phyloP scores from a whole-genome alignment of 768 basidiomycete species.

The Russula brevipes region DNA sequence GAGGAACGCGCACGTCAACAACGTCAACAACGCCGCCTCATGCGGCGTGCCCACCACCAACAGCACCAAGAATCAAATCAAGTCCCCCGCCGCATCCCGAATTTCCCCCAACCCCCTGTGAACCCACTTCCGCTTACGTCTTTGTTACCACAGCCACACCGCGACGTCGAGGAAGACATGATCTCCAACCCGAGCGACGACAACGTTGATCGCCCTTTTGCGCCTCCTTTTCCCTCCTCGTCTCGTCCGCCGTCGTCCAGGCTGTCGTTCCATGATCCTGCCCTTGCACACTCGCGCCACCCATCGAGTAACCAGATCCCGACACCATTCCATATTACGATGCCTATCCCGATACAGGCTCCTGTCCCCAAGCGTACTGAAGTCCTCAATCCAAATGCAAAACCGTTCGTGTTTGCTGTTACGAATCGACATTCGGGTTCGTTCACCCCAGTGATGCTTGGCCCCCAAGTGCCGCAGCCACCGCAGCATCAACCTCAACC shows the following conservation, averaged over 20 bases:
- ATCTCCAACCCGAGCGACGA: slow-evolving; percentile 88
- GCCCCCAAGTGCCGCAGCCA: slow-evolving; percentile 32
- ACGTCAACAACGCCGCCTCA: slow-evolving; percentile 56
- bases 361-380: slow-evolving; percentile 27
- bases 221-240: neutral
- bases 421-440: slow-evolving; percentile 35
- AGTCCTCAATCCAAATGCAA: slow-evolving; percentile 71
- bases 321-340: slow-evolving; percentile 19
- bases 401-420: slow-evolving; percentile 75
- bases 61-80: slow-evolving; percentile 39
- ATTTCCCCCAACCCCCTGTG: slow-evolving; percentile 72
- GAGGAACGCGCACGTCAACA: slow-evolving; percentile 75
- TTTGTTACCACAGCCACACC: slow-evolving; percentile 27
- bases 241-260: slow-evolving; percentile 48
- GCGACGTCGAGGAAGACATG: slow-evolving; percentile 54
- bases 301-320: slow-evolving; percentile 23
- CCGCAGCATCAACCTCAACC: slow-evolving; percentile 27
- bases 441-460: slow-evolving; percentile 30
- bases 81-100: slow-evolving; percentile 65
- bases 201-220: slow-evolving; percentile 30
- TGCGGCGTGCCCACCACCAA: slow-evolving; percentile 44
- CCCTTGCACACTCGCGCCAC: slow-evolving; percentile 56
- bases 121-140: slow-evolving; percentile 40
- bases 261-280: slow-evolving; percentile 56
- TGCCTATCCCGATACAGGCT: slow-evolving; percentile 18